Evolutionary conservation across 2,329 filamentous ascomycete genomes (phyloP).

Genomic region (Dactylellina parvicollis): DNA sequence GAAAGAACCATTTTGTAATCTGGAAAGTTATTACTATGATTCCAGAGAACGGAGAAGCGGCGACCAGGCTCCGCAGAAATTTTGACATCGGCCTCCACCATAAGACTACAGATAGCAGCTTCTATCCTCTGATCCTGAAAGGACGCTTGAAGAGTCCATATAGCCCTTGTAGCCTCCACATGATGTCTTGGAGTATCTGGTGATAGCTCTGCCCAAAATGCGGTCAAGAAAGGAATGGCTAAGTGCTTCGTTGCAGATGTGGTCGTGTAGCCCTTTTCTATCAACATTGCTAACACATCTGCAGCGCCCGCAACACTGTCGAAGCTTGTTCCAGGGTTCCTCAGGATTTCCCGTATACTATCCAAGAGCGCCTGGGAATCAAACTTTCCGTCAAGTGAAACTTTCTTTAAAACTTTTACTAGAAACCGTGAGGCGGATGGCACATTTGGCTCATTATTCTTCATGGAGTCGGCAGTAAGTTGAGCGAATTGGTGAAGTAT

Average conservation of each 20-base stretch:
- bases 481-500: constrained; percentile 47
- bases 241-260: constrained; percentile 68
- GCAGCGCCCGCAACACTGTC: constrained; percentile 55
- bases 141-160: constrained; percentile 84
- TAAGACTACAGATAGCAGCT: constrained; percentile 76
- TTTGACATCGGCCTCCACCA: constrained; percentile 69
- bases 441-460: constrained; percentile 51
- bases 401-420: constrained; percentile 56
- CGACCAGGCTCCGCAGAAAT: constrained; percentile 72
- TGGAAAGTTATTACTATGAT: constrained; percentile 69
- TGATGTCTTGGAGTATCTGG: constrained; percentile 90
- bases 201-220: constrained; percentile 82
- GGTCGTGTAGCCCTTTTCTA: constrained; percentile 57
- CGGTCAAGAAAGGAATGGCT: constrained; percentile 73
- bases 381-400: constrained; percentile 52
- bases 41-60: constrained; percentile 81
- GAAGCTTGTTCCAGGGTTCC: constrained; percentile 47
- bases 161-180: constrained; percentile 84
- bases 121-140: constrained; percentile 80
- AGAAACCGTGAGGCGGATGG: constrained; percentile 56
- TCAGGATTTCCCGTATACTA: constrained; percentile 31
- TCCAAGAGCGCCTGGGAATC: constrained; percentile 14
- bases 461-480: constrained; percentile 37
- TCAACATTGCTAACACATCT: constrained; percentile 57
- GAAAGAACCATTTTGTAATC: constrained; percentile 77